Evolutionary conservation across 768 basidiomycete species (phyloP).

Genomic region (Leccinellum albellum): DNA sequence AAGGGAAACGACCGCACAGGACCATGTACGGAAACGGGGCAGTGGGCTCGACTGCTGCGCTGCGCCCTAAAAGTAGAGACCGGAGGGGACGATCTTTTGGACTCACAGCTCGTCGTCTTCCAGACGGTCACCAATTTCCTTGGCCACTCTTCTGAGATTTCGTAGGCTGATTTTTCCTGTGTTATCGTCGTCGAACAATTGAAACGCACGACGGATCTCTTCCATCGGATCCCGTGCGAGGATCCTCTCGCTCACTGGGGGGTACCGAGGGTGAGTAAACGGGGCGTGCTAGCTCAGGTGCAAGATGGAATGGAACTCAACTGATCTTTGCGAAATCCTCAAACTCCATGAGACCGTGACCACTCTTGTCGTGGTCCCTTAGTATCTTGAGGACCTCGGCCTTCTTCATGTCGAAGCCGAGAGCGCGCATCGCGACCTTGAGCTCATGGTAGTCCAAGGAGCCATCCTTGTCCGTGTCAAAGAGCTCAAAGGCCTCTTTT

Average conservation of each 20-base stretch:
- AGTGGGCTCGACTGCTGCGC: conserved; percentile 28
- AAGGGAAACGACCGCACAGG: conserved; percentile 17
- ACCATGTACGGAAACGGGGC: conserved; percentile 26
- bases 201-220: conserved; percentile 93
- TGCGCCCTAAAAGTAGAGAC: conserved; percentile 14
- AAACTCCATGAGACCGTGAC: conserved; percentile 82
- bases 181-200: conserved; percentile 93
- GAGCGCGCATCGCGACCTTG: conserved; percentile 96
- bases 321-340: conserved; percentile 95
- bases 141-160: conserved; percentile 90
- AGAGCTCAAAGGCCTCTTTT: conserved; percentile 97
- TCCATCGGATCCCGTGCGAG: conserved; percentile 93
- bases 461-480: conserved; percentile 98
- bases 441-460: conserved; percentile 96
- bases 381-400: conserved; percentile 95
- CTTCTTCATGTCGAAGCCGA: conserved; percentile 98
- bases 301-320: conserved; percentile 36
- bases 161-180: conserved; percentile 91
- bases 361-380: conserved; percentile 84
- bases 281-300: neutral
- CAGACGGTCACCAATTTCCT: conserved; percentile 91
- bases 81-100: neutral
- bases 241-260: conserved; percentile 89
- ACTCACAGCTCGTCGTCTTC: conserved; percentile 97
- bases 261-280: conserved; percentile 17